These are phyloP conservation scores for Hymenoscyphus infarciens DNA, from an alignment of 2,329 filamentous ascomycete species.

Conservation along the genomic window DNA sequence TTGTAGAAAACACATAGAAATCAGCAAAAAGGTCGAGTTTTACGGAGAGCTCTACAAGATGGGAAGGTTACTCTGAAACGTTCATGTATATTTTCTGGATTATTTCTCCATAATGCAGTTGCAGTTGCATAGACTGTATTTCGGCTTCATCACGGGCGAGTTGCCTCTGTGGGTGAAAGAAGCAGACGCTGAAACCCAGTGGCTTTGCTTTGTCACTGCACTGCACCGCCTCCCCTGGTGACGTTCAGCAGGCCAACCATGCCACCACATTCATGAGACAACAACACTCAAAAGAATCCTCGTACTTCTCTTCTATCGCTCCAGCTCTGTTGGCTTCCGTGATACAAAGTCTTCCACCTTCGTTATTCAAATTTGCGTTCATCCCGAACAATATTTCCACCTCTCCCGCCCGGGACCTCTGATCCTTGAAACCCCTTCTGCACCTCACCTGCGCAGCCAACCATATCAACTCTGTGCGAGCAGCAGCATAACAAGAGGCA, in stretches of 20 bases:
- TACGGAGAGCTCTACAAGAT: not conserved
- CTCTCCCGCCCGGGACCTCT: not conserved
- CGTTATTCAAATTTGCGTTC: not conserved
- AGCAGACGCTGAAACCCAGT: not conserved
- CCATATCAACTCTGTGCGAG: not conserved
- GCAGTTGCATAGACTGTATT: not conserved
- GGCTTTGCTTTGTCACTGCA: not conserved
- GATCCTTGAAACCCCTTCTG: slow-evolving; percentile 1
- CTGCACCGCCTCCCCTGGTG: not conserved
- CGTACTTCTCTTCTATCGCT: not conserved
- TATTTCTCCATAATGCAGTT: not conserved
- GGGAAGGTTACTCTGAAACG: not conserved
- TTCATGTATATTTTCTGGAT: not conserved
- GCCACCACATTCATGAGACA: not conserved
- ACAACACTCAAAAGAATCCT: not conserved
- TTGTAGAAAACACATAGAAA: no score
- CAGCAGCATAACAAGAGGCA: not conserved
- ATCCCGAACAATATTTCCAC: not conserved
- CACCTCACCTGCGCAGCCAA: not conserved
- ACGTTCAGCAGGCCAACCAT: not conserved
- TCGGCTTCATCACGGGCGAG: no score
- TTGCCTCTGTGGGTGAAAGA: not conserved
- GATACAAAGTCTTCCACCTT: not conserved
- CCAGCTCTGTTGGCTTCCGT: not conserved
- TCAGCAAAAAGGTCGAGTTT: not conserved